Evolutionary conservation across 306 rosid species (phyloP).

Genomic region (Cercis canadensis): DNA sequence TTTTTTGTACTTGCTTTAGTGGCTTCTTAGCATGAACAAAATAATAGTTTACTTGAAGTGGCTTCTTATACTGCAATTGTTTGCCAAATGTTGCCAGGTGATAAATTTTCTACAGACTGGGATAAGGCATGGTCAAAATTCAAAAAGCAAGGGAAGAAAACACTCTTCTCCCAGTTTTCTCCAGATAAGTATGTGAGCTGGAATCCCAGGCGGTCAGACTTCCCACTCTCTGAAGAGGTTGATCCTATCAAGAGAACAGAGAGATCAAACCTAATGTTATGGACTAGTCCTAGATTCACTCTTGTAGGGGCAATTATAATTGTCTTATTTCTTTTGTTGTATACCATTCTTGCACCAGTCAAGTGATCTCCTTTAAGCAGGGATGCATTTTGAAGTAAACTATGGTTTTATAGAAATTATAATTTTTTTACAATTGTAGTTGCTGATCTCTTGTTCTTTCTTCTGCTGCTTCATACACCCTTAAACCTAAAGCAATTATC

Average conservation of each 20-base stretch:
- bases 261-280: constrained; percentile 82
- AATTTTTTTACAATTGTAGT: constrained; percentile 36
- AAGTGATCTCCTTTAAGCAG: constrained; percentile 41
- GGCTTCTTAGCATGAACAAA: not conserved
- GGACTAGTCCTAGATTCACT: constrained; percentile 90
- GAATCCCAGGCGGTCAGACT: constrained; percentile 76
- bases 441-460: constrained; percentile 34
- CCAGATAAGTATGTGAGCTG: constrained; percentile 89
- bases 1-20: not conserved
- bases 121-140: constrained; percentile 92
- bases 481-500: too few species aligned
- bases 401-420: constrained; percentile 35
- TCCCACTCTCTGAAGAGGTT: constrained; percentile 83
- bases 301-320: constrained; percentile 76
- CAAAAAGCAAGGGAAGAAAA: constrained; percentile 72
- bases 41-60: not conserved
- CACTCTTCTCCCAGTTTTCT: constrained; percentile 63
- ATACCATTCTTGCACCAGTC: constrained; percentile 83
- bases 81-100: constrained; percentile 53
- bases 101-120: constrained; percentile 83
- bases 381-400: constrained; percentile 7
- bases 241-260: constrained; percentile 92
- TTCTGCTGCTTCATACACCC: constrained; percentile 22
- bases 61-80: constrained; percentile 7
- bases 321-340: constrained; percentile 73